Evolutionary conservation across 2,329 filamentous ascomycete species (phyloP), one percentile per base, ranked within the genome.

Genomic region (Ceratocystis cacaofunesta): DNA sequence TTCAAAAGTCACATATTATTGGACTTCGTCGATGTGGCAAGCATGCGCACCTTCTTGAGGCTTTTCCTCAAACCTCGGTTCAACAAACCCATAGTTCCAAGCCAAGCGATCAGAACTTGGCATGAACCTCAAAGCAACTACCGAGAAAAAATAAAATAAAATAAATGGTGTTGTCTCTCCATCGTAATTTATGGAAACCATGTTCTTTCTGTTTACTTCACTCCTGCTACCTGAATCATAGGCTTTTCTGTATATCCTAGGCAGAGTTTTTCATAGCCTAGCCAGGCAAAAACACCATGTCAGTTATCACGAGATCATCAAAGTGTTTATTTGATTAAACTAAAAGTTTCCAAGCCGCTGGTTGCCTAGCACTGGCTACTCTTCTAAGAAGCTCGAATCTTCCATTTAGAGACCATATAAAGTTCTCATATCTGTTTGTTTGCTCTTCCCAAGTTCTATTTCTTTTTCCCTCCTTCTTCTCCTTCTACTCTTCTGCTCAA

Each of bases 401-500:
- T 58, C 52, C 22, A 58, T 58, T 7, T 17, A 30, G 52, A 58
- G 5, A n/a, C 17, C 6, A 17, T 58, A 58, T 32, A 58, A 58
- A 58, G 5, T 19, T 58, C 15, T 62, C 50, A 48, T 50, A 62
- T 62, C 55, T 44, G 10, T 36, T 36, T 36, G 32, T 65, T 66
- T 64, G 57, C 48, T 50, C 64, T 58, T 65, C 36, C 52, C 52
- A 32, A 58, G 52, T 61, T 48, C 55, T 55, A 8, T 44, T 61
- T 30, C 61, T 64, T 1, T 62, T 57, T 41, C 28, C 12, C 55
- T 63, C 57, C 28, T 50, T 60, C 58, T 64, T 50, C 28, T 64
- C 66, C 58, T 61, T 52, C 46, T 62, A 64, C 58, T 62, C 57
- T 65, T 66, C 68, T 65, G 69, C 32, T 25, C 19, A 25, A 50